Percentiles rank a stretch among this genome's conserved stretches.
These are phyloP conservation scores for Neonectria neomacrospora DNA, from an alignment of 2,329 filamentous ascomycete genomes.

Conservation along the genomic window DNA sequence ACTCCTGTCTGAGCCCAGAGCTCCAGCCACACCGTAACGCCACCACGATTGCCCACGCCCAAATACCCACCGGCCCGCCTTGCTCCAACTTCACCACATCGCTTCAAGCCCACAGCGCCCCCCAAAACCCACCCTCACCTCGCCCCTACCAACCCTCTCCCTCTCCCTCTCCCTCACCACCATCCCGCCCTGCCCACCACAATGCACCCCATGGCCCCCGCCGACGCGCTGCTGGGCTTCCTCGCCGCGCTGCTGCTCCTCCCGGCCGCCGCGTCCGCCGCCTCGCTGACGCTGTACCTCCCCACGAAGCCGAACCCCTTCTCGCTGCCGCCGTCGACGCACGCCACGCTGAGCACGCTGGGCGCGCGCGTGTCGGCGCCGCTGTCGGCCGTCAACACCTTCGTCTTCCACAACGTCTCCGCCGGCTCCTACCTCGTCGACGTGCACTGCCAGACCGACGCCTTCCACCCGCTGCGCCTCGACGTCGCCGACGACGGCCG, in stretches of 20 bases:
- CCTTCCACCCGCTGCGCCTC: slow-evolving; percentile 82
- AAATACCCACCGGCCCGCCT: slow-evolving; percentile 14
- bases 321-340: slow-evolving; percentile 72
- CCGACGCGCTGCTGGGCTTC: slow-evolving; percentile 50
- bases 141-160: not conserved
- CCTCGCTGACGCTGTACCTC: slow-evolving; percentile 58
- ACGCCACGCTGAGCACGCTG: slow-evolving; percentile 67
- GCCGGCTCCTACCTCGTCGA: slow-evolving; percentile 83
- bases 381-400: slow-evolving; percentile 74
- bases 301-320: slow-evolving; percentile 61
- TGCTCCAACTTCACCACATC: slow-evolving; percentile 33
- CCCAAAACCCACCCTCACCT: slow-evolving; percentile 24
- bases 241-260: slow-evolving; percentile 51
- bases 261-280: slow-evolving; percentile 44
- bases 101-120: slow-evolving; percentile 8
- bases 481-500: slow-evolving; percentile 66
- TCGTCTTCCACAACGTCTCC: slow-evolving; percentile 79
- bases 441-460: slow-evolving; percentile 78
- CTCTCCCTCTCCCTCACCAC: not conserved
- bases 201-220: slow-evolving; percentile 51
- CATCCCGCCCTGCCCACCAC: not conserved
- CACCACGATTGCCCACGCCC: slow-evolving; percentile 37
- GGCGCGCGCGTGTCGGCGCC: slow-evolving; percentile 62
- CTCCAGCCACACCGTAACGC: slow-evolving; percentile 31
- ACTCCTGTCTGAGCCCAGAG: not conserved